Evolutionary conservation across 495 filamentous ascomycete species (phyloP).

Genomic region (Amniculicola lignicola): DNA sequence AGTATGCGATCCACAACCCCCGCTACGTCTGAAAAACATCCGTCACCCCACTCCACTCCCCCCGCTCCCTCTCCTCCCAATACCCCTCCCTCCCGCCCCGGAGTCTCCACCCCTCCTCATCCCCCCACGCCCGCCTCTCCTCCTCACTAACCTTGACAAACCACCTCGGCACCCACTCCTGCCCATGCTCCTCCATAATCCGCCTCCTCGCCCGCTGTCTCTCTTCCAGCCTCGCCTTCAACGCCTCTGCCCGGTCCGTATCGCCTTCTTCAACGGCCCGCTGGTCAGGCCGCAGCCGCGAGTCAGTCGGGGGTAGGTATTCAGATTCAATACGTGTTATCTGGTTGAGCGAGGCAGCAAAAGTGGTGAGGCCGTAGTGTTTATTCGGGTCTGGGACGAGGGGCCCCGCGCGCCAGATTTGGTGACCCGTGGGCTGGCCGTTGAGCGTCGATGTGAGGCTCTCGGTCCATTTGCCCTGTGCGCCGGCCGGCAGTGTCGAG

Average conservation of each 20-base stretch:
- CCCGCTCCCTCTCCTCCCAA: constrained; percentile 78
- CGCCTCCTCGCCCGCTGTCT: constrained; percentile 72
- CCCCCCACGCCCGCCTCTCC: constrained; percentile 37
- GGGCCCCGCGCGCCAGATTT: constrained; percentile 69
- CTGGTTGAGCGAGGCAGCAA: constrained; percentile 85
- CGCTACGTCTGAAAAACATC: constrained; percentile 61
- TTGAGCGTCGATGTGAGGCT: constrained; percentile 60
- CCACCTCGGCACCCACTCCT: constrained; percentile 73
- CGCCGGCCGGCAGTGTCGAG: constrained; percentile 55
- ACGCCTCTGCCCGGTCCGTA: constrained; percentile 76
- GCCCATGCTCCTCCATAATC: constrained; percentile 68
- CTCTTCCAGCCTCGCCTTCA: constrained; percentile 83
- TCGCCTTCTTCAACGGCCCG: constrained; percentile 78
- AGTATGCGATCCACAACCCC: no score
- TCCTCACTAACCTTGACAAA: constrained; percentile 60
- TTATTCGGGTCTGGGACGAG: constrained; percentile 72
- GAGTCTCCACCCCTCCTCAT: constrained; percentile 75
- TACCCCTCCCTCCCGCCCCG: constrained; percentile 80
- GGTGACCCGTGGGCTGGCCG: constrained; percentile 49
- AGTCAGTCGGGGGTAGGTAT: constrained; percentile 74
- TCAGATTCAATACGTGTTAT: constrained; percentile 74
- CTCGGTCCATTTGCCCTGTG: constrained; percentile 81
- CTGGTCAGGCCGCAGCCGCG: constrained; percentile 84
- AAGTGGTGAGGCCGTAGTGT: constrained; percentile 81
- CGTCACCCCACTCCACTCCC: constrained; percentile 66